phyloP scores from a whole-genome alignment of 805 yeast species.

The Metschnikowia rubicola region DNA sequence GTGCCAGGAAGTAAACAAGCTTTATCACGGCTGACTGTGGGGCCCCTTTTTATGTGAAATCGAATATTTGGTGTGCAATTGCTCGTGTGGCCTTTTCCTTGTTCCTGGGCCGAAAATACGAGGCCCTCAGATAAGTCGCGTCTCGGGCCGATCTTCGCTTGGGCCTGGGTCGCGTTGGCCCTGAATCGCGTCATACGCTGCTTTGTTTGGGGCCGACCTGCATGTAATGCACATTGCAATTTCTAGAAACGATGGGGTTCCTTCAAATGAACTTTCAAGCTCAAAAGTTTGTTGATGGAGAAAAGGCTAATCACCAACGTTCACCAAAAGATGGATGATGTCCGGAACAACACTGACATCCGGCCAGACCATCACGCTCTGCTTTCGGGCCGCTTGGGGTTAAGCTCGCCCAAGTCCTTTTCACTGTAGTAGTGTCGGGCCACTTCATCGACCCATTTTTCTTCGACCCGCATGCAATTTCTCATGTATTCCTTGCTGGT shows the following conservation, averaged over 20 bases:
- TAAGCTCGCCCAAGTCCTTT: conserved; percentile 20
- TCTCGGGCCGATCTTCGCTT: conserved; percentile 6
- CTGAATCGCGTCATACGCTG: background rate
- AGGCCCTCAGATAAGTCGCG: conserved; percentile 1
- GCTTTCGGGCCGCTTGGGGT: conserved; percentile 6
- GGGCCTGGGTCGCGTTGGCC: no score
- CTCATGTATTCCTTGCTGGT: conserved; percentile 90
- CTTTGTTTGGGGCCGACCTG: background rate
- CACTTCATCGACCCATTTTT: conserved; percentile 66
- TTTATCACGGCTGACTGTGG: no score
- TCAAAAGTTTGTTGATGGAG: no score
- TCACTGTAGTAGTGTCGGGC: conserved; percentile 59
- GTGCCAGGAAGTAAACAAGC: background rate
- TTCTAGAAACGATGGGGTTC: no score
- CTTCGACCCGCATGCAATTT: conserved; percentile 69
- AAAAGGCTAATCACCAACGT: no score
- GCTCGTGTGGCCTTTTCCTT: no score
- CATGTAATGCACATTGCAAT: background rate
- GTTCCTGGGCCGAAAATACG: no score
- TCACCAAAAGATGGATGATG: no score
- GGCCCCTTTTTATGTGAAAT: background rate
- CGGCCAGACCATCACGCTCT: no score
- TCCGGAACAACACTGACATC: no score
- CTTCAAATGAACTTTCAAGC: no score
- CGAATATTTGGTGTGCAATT: no score